Base-by-base conservation (phyloP, 225 moss, liverwort and hornwort species). In the Sphagnum contortum region DNA sequence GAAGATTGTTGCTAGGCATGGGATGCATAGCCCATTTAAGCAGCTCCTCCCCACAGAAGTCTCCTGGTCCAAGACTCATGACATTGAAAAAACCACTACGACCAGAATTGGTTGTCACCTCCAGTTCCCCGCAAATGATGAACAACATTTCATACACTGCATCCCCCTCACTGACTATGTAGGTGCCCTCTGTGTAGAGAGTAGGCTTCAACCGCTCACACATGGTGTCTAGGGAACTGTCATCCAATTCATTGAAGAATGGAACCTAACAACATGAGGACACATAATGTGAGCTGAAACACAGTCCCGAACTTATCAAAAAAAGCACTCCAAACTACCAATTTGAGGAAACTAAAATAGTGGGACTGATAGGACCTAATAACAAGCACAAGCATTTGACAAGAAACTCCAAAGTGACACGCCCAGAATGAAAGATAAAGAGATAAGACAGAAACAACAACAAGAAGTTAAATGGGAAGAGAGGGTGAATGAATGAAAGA, bases 21-120 rank as follows among this genome's bases (percentile, higher is more conserved):
- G 94, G 94, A 63, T 95, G 91, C 69, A 95, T 70, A 55, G 94
- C 94, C 94, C 94, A 95, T 0, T 91, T 95, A 44, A 95, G 86
- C 44, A 95, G 73, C 76, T 95, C 94, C 75, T 95, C 94, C 54
- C 94, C 94, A 59, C 94, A 95, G 55, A 87, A 89, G 57, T 83
- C 88, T n/a, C 94, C 94, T 3, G 77, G 79, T 29, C 74, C 72
- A 11, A 95, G 65, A 13, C 4, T 83, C 94, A 29, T 29, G 62
- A 67, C 82, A 71, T 87, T 94, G 60, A 76, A 73, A 65, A 79
- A 83, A 0, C 91, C 94, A 0, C 87, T 83, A 4, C 84, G 79
- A 29, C 84, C 84, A 50, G 86, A 82, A 57, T 84, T 84, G 48
- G 80, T 88, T 4, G 88, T 94, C 59, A 82, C 44, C 74, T 95